Percentiles rank a stretch among this genome's conserved stretches.
phyloP scores from a whole-genome alignment of 108 stramenopile species.

The Nitzschia inconspicua region DNA sequence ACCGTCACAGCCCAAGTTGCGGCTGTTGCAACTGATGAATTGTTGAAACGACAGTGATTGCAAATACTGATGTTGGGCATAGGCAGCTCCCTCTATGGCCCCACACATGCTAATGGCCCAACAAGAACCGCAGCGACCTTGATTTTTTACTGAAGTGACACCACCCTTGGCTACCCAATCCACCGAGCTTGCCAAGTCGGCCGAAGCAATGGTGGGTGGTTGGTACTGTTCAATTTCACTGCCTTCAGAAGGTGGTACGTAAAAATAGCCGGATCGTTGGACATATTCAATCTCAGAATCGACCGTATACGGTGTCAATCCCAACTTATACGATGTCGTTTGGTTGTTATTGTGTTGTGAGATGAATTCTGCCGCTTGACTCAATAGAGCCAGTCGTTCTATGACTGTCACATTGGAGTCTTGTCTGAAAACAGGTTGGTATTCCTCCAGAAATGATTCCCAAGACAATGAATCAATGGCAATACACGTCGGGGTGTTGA shows the following conservation, averaged over 20 bases:
- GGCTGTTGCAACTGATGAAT: constrained; percentile 69
- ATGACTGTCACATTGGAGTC: not conserved
- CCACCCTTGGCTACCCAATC: constrained; percentile 78
- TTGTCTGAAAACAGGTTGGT: no score
- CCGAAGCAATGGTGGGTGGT: not conserved
- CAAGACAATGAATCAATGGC: no score
- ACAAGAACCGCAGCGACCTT: constrained; percentile 88
- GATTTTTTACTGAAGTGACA: constrained; percentile 82
- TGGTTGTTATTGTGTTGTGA: constrained; percentile 1
- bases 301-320: constrained; percentile 4
- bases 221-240: not conserved
- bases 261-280: constrained; percentile 6
- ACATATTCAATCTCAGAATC: not conserved
- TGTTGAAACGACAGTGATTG: constrained; percentile 71
- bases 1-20: constrained; percentile 82
- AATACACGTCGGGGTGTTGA: no score
- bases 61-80: constrained; percentile 12
- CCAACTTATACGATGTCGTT: not conserved
- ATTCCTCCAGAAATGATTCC: no score
- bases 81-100: constrained; percentile 77
- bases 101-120: constrained; percentile 92
- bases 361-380: not conserved
- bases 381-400: not conserved
- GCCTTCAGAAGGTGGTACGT: not conserved
- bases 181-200: constrained; percentile 32